phyloP scores from a whole-genome alignment of 768 basidiomycete genomes.

The Agaricus blazei region DNA sequence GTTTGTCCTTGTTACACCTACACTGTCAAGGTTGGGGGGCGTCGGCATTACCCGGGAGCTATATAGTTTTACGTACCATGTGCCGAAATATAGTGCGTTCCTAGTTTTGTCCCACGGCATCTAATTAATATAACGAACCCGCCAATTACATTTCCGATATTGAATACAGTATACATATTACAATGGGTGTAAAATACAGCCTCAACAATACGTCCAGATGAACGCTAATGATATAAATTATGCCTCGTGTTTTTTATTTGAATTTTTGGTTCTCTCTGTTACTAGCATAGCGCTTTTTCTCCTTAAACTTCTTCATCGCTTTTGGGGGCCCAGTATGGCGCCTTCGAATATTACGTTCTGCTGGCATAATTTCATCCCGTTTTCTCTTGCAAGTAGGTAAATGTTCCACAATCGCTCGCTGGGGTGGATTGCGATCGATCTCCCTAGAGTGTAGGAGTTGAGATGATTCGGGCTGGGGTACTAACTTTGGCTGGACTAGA shows the following conservation, averaged over 20 bases:
- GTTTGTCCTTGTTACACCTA: slow-evolving; percentile 41
- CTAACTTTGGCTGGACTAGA: background rate
- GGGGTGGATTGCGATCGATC: background rate
- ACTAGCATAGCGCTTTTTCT: slow-evolving; percentile 24
- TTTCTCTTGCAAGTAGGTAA: background rate
- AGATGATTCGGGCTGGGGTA: background rate
- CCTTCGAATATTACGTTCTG: slow-evolving; percentile 21
- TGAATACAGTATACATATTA: background rate
- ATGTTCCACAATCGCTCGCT: background rate
- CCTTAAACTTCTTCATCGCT: slow-evolving; percentile 21
- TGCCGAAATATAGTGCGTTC: too few relatives aligned
- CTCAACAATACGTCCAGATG: background rate
- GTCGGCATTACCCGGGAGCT: slow-evolving; percentile 35
- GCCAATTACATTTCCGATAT: background rate
- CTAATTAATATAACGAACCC: background rate
- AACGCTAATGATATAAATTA: background rate
- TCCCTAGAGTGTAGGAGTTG: background rate
- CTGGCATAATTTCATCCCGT: background rate
- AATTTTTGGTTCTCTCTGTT: slow-evolving; percentile 10
- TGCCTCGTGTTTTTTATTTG: background rate
- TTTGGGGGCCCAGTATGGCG: slow-evolving; percentile 34
- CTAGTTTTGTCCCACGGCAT: too few relatives aligned
- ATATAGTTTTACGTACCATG: slow-evolving; percentile 29
- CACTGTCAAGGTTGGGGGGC: slow-evolving; percentile 39
- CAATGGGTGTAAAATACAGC: background rate